A percentile compares a stretch with the other conserved stretches of the same genome.
Evolutionary conservation across 1,284 basidiomycete species (phyloP).

Genomic region (Limonomyces culmigenus): DNA sequence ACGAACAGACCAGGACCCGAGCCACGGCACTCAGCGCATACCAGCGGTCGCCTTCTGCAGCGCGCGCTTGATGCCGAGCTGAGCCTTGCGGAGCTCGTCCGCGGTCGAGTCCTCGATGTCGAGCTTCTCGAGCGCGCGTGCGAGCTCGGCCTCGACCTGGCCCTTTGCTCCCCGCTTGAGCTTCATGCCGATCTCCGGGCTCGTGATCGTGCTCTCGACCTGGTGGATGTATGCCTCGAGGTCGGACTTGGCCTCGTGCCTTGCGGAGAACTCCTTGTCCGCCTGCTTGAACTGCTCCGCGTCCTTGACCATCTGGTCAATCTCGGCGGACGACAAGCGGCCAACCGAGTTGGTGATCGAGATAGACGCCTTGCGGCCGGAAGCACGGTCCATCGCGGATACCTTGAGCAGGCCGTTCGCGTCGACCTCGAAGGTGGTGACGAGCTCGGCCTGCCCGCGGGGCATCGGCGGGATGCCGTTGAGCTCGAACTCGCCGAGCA

Average conservation of each 20-base stretch:
- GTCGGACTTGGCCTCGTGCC: conserved; percentile 92
- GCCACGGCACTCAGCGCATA: conserved; percentile 67
- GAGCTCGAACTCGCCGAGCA: conserved; percentile 99
- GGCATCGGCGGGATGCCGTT: conserved; percentile 95
- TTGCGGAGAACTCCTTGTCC: conserved; percentile 90
- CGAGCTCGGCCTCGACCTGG: conserved; percentile 89
- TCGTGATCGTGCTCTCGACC: conserved; percentile 84
- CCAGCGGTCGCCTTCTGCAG: conserved; percentile 90
- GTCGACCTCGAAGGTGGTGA: conserved; percentile 98
- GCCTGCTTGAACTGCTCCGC: conserved; percentile 87
- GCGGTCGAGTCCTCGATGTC: conserved; percentile 87
- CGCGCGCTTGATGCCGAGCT: conserved; percentile 84
- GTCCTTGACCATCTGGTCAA: conserved; percentile 93
- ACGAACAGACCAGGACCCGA: too few species aligned
- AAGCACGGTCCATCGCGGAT: conserved; percentile 93
- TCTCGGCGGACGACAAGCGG: conserved; percentile 93
- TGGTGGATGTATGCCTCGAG: conserved; percentile 92
- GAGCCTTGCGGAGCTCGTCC: conserved; percentile 88
- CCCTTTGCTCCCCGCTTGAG: conserved; percentile 89
- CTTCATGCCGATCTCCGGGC: conserved; percentile 92
- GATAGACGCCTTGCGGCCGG: conserved; percentile 93
- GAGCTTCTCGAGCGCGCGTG: conserved; percentile 89
- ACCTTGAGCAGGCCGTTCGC: conserved; percentile 97
- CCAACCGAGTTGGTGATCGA: conserved; percentile 88
- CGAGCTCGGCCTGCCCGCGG: conserved; percentile 96